Conservation (phyloP, 2,329 filamentous ascomycete genomes). For the Monilinia polystroma region DNA sequence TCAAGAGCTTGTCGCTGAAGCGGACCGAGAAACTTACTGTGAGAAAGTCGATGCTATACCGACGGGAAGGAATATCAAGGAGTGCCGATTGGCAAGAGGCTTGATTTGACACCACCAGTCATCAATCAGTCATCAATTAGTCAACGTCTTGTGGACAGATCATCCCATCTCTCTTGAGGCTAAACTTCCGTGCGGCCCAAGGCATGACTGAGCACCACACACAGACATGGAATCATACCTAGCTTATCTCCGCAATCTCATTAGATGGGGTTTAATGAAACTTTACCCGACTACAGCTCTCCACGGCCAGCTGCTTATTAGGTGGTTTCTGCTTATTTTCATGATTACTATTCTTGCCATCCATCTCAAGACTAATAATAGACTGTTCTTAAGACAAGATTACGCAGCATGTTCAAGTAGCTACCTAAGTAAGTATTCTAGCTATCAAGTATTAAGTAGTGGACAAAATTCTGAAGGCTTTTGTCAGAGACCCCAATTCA, state of each 20-base stretch:
- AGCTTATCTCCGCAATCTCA: conserved; percentile 18
- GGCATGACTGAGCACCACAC: conserved; percentile 8
- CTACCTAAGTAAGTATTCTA: background rate
- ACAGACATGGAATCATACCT: conserved; percentile 10
- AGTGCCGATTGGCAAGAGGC: conserved; percentile 12
- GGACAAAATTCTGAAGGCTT: background rate
- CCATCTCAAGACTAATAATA: background rate
- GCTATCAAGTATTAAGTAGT: background rate
- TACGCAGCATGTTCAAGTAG: background rate
- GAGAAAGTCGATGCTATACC: conserved; percentile 8
- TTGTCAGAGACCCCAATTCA: background rate
- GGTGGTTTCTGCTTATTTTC: background rate
- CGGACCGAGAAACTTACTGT: conserved; percentile 16
- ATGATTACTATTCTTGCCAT: background rate
- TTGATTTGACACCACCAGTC: background rate
- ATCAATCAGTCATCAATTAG: background rate
- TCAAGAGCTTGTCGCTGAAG: conserved; percentile 4
- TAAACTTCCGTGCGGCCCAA: conserved; percentile 17
- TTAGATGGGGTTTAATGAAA: conserved; percentile 5
- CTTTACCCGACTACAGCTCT: background rate
- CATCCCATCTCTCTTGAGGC: conserved; percentile 18
- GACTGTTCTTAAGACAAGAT: background rate
- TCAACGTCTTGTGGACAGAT: conserved; percentile 21
- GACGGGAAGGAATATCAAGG: conserved; percentile 14
- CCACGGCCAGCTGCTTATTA: too few species aligned